phyloP scores from a whole-genome alignment of 2,329 filamentous ascomycete genomes.

The Conoideocrella luteorostrata region DNA sequence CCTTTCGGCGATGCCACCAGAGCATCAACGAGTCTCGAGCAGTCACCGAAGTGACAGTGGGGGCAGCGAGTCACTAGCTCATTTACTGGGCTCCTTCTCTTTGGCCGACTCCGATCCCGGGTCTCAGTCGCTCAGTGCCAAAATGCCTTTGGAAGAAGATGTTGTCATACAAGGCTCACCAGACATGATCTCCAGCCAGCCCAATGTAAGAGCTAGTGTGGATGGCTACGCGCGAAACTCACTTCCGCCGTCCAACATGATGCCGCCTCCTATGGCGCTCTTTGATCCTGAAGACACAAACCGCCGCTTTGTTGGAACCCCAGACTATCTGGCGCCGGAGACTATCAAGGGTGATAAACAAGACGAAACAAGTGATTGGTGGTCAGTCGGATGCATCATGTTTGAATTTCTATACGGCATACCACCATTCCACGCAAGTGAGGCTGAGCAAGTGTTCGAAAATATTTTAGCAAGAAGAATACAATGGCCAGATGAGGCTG shows the following conservation, averaged over 20 bases:
- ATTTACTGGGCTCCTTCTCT: slow-evolving; percentile 76
- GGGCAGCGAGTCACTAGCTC: slow-evolving; percentile 75
- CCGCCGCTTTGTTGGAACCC: slow-evolving; percentile 90
- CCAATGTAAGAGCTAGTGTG: slow-evolving; percentile 23
- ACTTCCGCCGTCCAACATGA: slow-evolving; percentile 55
- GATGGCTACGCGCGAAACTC: slow-evolving; percentile 28
- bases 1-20: slow-evolving; percentile 47
- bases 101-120: slow-evolving; percentile 53
- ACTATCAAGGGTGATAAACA: slow-evolving; percentile 93
- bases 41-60: slow-evolving; percentile 87
- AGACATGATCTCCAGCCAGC: slow-evolving; percentile 52
- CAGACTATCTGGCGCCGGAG: slow-evolving; percentile 93
- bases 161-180: slow-evolving; percentile 69
- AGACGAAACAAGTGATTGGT: slow-evolving; percentile 99
- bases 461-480: slow-evolving; percentile 89
- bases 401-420: slow-evolving; percentile 94
- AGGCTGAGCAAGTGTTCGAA: slow-evolving; percentile 91
- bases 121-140: slow-evolving; percentile 38
- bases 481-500: slow-evolving; percentile 81
- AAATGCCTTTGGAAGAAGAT: slow-evolving; percentile 67
- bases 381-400: slow-evolving; percentile 97
- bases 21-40: slow-evolving; percentile 61
- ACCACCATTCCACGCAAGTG: slow-evolving; percentile 85
- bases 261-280: slow-evolving; percentile 87
- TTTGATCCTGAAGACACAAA: slow-evolving; percentile 94